A percentile compares a stretch with the other conserved stretches of the same genome.
Conservation (phyloP, 345 rosid genomes). For the Hibiscus mutabilis region DNA sequence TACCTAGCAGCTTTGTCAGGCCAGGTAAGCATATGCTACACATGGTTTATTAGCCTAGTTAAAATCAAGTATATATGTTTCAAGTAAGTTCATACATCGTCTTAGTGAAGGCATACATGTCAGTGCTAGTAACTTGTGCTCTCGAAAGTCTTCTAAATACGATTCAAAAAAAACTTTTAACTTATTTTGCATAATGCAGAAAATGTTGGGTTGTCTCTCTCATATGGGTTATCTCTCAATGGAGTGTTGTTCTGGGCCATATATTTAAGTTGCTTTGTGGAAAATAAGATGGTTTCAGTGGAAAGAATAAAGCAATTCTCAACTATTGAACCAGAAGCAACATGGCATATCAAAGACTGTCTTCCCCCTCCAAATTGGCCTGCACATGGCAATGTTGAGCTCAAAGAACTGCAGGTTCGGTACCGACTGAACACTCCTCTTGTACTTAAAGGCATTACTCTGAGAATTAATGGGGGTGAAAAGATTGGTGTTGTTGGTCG, state of each 20-base stretch:
- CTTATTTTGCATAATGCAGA: constrained; percentile 34
- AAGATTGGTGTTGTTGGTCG: constrained; percentile 92
- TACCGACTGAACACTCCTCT: constrained; percentile 86
- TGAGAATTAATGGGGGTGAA: constrained; percentile 76
- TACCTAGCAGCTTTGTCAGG: constrained; percentile 68
- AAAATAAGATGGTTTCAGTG: constrained; percentile 85
- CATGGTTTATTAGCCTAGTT: not conserved
- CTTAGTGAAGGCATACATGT: not conserved
- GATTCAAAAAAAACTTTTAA: not conserved
- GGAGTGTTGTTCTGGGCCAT: constrained; percentile 72
- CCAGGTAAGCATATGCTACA: constrained; percentile 49
- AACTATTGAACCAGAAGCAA: constrained; percentile 67
- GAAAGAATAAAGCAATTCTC: constrained; percentile 93
- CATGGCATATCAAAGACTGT: constrained; percentile 57
- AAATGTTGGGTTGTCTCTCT: constrained; percentile 81
- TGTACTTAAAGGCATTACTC: constrained; percentile 73
- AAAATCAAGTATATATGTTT: not conserved
- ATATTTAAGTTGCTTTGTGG: constrained; percentile 79
- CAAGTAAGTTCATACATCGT: not conserved
- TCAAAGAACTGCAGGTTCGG: constrained; percentile 76
- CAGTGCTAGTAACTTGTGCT: not conserved
- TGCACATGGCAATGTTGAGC: constrained; percentile 53
- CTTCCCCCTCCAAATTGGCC: constrained; percentile 81
- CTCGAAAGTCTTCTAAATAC: too few relatives aligned
- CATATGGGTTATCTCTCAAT: constrained; percentile 86